phyloP scores from a whole-genome alignment of 257 asterid species.

The Asclepias syriaca region DNA sequence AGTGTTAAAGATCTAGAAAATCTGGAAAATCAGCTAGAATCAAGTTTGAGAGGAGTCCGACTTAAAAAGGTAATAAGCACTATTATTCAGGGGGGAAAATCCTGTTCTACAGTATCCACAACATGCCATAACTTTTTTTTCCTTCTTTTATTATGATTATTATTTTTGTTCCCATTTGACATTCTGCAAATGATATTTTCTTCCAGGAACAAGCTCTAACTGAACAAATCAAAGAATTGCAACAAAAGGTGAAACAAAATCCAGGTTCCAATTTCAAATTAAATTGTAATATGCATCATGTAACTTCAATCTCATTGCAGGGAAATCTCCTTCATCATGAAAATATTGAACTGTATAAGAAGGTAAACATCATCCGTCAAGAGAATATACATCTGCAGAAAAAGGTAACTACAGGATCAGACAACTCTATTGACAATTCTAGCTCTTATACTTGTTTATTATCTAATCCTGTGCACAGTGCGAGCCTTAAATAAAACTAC shows the following conservation, averaged over 20 bases:
- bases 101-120: neutral
- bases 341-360: conserved; percentile 45
- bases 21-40: conserved; percentile 56
- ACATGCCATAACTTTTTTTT: neutral
- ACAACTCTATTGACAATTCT: neutral
- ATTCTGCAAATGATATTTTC: conserved; percentile 5
- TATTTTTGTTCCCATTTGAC: neutral
- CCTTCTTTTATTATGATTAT: too few relatives aligned
- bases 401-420: conserved; percentile 34
- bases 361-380: conserved; percentile 37
- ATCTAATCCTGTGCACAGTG: neutral
- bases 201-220: conserved; percentile 52
- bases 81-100: neutral
- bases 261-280: neutral
- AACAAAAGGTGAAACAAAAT: conserved; percentile 40
- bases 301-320: conserved; percentile 35
- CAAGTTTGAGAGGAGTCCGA: conserved; percentile 56
- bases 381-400: conserved; percentile 48
- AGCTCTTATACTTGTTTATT: neutral
- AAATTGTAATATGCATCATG: neutral
- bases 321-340: conserved; percentile 49
- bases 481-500: conserved; percentile 3
- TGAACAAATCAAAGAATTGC: conserved; percentile 49
- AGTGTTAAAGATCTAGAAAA: conserved; percentile 42
- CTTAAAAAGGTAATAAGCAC: conserved; percentile 37